Base-by-base conservation (phyloP, 2,329 filamentous ascomycete species). In the Orbilia ellipsospora region DNA sequence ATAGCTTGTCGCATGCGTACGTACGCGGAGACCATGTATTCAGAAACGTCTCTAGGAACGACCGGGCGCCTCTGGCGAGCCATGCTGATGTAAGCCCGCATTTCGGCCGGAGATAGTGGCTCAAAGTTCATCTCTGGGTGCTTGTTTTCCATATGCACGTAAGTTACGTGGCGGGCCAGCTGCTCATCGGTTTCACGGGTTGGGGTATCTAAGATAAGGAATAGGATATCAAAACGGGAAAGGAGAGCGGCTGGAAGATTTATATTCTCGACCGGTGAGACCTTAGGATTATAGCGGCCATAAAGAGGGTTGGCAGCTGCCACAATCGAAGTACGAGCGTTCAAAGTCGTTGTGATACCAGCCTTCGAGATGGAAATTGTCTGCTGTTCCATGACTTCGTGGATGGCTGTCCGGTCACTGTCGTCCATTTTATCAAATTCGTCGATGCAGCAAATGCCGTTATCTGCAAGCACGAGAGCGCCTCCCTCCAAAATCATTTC, bases 241-340 rank as follows among this genome's bases (percentile, higher is more conserved):
- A 99, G 88, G 18, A 99, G 88, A 18, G 95, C 95, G 16, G 95
- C 95, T n/a, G 95, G 95, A 48, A 99, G 89, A 83, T 99, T 99
- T 84, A 99, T 99, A 83, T 99, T 99, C 83, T 99, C 95, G 26
- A 99, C 94, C 0, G 95, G 95, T 0, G 94, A 97, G 80, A 99
- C 91, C 77, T 93, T 92, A 68, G 95, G 95, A 84, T 99, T 99
- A 86, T 99, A 99, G 77, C 95, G 92, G 78, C 95, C 95, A 81
- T 99, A 99, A 50, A 99, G 88, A 70, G 95, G 95, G 84, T 99
- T 99, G 79, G 95, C 95, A 18, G 95, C 95, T 16, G 95, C 94
- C 15, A 99, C 88, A 80, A 99, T 97, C 0, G 93, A 96, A 18
- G 95, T 98, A 77, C 95, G 90, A 20, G 95, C 95, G 82, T 99